A percentile compares a stretch with the other conserved stretches of the same genome.
phyloP scores from a whole-genome alignment of 2,329 filamentous ascomycete genomes.

The Allantophomopsis lycopodina region DNA sequence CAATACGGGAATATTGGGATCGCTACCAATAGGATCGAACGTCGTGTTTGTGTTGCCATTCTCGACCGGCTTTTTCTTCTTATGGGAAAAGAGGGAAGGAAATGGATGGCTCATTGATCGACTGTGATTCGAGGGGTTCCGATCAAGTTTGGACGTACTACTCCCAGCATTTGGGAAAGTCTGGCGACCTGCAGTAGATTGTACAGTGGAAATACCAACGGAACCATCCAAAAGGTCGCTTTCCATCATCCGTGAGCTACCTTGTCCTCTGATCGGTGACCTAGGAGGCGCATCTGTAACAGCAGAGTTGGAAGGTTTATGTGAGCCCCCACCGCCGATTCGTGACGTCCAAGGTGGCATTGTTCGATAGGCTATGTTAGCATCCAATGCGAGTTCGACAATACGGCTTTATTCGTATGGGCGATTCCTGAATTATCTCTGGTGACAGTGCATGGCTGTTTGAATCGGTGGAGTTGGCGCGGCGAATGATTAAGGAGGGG shows the following conservation, averaged over 20 bases:
- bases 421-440: no score
- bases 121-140: conserved; percentile 10
- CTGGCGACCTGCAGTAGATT: conserved; percentile 5
- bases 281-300: no score
- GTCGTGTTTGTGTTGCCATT: conserved; percentile 22
- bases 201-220: conserved; percentile 15
- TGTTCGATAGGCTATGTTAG: no score
- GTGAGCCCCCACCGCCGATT: no score
- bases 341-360: no score
- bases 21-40: conserved; percentile 31
- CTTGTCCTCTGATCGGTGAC: conserved; percentile 8
- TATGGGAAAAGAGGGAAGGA: conserved; percentile 52
- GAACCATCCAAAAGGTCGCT: conserved; percentile 17
- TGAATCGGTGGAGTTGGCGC: no score
- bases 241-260: conserved; percentile 13
- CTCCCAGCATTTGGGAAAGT: conserved; percentile 4
- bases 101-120: conserved; percentile 69
- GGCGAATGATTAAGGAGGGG: no score
- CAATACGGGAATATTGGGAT: conserved; percentile 16
- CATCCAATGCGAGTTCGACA: no score
- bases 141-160: conserved; percentile 4
- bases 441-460: no score
- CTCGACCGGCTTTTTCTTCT: conserved; percentile 29
- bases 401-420: no score
- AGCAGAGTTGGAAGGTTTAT: no score